These are phyloP conservation scores for Malassezia caprae DNA, from an alignment of 1,284 basidiomycete species.

Conservation along the genomic window DNA sequence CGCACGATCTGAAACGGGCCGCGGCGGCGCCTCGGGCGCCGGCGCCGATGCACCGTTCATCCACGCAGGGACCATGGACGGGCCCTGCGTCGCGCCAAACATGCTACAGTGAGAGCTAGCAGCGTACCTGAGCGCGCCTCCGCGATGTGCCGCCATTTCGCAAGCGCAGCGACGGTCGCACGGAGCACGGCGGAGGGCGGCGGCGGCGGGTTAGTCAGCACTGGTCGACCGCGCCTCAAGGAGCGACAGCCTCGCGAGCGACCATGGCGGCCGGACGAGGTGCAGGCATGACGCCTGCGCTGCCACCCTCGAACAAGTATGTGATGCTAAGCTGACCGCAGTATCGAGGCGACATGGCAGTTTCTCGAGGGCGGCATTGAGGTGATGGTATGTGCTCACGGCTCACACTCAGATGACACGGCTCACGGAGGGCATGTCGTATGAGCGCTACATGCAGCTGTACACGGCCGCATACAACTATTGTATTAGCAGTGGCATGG, in stretches of 20 bases:
- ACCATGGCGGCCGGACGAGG: conserved; percentile 7
- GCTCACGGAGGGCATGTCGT: conserved; percentile 75
- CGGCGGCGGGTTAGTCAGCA: neutral
- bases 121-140: conserved; percentile 7
- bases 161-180: neutral
- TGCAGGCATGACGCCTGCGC: neutral
- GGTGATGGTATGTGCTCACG: conserved; percentile 26
- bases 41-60: conserved; percentile 7
- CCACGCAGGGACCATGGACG: conserved; percentile 20
- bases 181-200: neutral
- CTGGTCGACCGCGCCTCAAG: neutral
- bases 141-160: neutral
- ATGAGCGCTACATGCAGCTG: conserved; percentile 80
- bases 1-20: conserved; percentile 19
- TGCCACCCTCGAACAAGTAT: conserved; percentile 15
- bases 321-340: conserved; percentile 1
- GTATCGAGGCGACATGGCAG: conserved; percentile 70
- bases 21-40: neutral
- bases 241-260: neutral
- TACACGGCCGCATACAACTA: conserved; percentile 89
- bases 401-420: conserved; percentile 21
- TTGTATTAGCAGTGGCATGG: conserved; percentile 79
- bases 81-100: conserved; percentile 35
- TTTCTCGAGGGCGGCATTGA: conserved; percentile 74
- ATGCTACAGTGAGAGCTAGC: conserved; percentile 18